Evolutionary conservation across 371 early-diverging fungal genomes (phyloP).

Genomic region (Syncephalastrum contaminatum): DNA sequence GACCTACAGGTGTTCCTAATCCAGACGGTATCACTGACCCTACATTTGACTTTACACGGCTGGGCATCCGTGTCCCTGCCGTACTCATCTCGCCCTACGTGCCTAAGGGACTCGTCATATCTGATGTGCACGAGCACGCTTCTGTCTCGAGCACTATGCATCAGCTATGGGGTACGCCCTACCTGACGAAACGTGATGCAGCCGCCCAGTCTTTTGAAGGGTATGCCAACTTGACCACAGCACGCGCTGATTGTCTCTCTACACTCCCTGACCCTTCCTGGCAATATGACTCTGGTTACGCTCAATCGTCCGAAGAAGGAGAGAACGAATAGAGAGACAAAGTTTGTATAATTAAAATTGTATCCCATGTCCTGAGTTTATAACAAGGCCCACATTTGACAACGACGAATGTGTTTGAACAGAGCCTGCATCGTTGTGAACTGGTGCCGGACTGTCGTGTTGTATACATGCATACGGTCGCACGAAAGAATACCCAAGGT

Average conservation of each 20-base stretch:
- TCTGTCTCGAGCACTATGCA: constrained; percentile 41
- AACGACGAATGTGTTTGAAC: too few relatives aligned
- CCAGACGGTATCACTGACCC: constrained; percentile 27
- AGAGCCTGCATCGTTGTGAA: too few relatives aligned
- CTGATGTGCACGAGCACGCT: constrained; percentile 32
- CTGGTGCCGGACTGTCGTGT: too few relatives aligned
- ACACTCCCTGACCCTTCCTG: constrained; percentile 17
- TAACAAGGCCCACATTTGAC: too few relatives aligned
- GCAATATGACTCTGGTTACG: too few relatives aligned
- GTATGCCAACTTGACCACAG: constrained; percentile 15
- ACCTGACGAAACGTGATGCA: constrained; percentile 31
- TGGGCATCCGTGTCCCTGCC: constrained; percentile 48
- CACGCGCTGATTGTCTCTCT: constrained; percentile 14
- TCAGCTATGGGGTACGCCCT: constrained; percentile 24
- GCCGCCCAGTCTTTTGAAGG: constrained; percentile 18
- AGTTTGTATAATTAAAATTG: too few relatives aligned
- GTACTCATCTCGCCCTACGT: constrained; percentile 38
- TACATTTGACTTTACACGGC: constrained; percentile 24
- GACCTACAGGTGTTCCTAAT: constrained; percentile 18
- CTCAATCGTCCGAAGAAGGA: too few relatives aligned
- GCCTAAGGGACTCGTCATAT: constrained; percentile 18
- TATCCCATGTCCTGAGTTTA: too few relatives aligned
- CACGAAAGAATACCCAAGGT: too few relatives aligned
- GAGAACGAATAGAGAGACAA: too few relatives aligned
- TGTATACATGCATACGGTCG: too few relatives aligned